Conservation (phyloP, 345 rosid species). For the Citrus reticulata region DNA sequence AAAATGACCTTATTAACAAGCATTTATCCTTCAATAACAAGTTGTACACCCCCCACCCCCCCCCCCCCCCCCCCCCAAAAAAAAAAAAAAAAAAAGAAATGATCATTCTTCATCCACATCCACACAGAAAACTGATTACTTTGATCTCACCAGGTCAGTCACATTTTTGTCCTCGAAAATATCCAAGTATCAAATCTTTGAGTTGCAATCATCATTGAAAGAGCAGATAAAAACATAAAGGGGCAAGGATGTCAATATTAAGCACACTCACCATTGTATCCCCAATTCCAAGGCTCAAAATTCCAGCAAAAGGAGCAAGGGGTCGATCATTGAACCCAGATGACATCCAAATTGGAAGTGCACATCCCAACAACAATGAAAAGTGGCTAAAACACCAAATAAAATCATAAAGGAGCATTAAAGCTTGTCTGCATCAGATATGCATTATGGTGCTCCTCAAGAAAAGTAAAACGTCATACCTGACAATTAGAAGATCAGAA, state of each 20-base stretch:
- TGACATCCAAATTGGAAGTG: slow-evolving; percentile 98
- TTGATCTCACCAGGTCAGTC: not conserved
- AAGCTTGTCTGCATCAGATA: not conserved
- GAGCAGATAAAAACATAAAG: not conserved
- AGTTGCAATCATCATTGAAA: not conserved
- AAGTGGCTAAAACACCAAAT: slow-evolving; percentile 57
- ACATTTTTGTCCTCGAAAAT: not conserved
- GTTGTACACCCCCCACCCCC: not conserved
- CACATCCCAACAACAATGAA: slow-evolving; percentile 91
- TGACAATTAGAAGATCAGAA: slow-evolving; percentile 88
- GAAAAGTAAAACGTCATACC: slow-evolving; percentile 35
- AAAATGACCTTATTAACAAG: not conserved
- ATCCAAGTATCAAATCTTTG: not conserved
- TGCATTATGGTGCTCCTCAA: slow-evolving; percentile 6
- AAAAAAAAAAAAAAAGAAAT: not conserved
- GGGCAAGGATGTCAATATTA: not conserved
- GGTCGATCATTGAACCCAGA: slow-evolving; percentile 92
- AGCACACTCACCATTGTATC: slow-evolving; percentile 81
- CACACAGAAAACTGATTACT: not conserved
- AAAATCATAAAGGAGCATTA: slow-evolving; percentile 6
- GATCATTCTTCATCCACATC: not conserved
- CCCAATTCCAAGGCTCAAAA: slow-evolving; percentile 97
- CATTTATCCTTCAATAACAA: not conserved
- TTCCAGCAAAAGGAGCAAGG: slow-evolving; percentile 92
- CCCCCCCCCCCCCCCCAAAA: not conserved